Conservation (phyloP, 2,329 filamentous ascomycete genomes). For the Cytospora chrysosperma region DNA sequence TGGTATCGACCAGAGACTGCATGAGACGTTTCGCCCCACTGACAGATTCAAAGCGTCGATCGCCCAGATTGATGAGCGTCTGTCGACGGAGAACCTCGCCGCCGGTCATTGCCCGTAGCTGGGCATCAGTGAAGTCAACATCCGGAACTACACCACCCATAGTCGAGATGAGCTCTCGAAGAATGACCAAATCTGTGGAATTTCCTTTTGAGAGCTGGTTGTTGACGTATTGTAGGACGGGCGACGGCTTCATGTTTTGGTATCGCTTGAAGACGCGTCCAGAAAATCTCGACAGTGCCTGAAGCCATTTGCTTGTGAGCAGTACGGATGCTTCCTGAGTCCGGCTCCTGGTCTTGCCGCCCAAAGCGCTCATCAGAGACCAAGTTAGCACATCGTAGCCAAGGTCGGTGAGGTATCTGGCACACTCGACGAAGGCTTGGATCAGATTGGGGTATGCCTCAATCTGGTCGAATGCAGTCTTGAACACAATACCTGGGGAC, state of each 20-base stretch:
- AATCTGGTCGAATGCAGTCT: slow-evolving; percentile 83
- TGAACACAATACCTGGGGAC: slow-evolving; percentile 88
- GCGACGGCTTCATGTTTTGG: slow-evolving; percentile 75
- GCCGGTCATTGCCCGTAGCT: slow-evolving; percentile 85
- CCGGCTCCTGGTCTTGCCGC: slow-evolving; percentile 60
- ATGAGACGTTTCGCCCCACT: slow-evolving; percentile 78
- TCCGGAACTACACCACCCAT: slow-evolving; percentile 94
- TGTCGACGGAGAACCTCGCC: slow-evolving; percentile 77
- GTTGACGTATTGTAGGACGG: slow-evolving; percentile 86
- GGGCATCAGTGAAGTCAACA: slow-evolving; percentile 82
- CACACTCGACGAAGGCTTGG: slow-evolving; percentile 90
- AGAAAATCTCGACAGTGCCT: slow-evolving; percentile 85
- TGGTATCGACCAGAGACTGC: slow-evolving; percentile 72
- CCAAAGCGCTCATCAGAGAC: slow-evolving; percentile 77
- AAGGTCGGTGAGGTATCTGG: slow-evolving; percentile 87
- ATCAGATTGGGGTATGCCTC: slow-evolving; percentile 95
- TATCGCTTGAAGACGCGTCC: slow-evolving; percentile 89
- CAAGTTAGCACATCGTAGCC: slow-evolving; percentile 93
- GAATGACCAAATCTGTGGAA: slow-evolving; percentile 84
- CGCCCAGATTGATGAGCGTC: slow-evolving; percentile 75
- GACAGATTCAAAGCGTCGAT: slow-evolving; percentile 74
- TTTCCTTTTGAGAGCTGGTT: slow-evolving; percentile 80
- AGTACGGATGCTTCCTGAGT: slow-evolving; percentile 62
- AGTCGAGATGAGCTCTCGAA: slow-evolving; percentile 84
- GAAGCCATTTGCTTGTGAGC: slow-evolving; percentile 87